phyloP scores from a whole-genome alignment of 208 protist species.

The Wallacemonas sp. region DNA sequence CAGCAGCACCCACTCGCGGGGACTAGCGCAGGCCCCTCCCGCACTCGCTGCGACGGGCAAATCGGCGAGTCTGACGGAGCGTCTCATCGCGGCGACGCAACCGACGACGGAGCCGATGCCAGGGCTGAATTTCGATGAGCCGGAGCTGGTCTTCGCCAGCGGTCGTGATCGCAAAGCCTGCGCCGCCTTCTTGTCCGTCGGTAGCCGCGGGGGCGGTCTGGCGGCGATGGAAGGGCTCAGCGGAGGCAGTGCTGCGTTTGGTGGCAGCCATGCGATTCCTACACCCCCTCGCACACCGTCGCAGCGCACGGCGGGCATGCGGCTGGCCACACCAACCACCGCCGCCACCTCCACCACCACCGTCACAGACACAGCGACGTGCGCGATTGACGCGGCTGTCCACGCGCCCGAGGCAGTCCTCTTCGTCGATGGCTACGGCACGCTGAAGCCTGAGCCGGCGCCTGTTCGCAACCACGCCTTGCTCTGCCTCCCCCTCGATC shows the following conservation, averaged over 20 bases:
- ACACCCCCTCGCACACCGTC: background rate
- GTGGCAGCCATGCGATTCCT: background rate
- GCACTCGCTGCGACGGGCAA: background rate
- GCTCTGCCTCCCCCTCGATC: conserved; percentile 11
- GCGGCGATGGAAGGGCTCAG: no score
- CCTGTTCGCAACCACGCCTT: background rate
- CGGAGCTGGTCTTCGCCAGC: conserved; percentile 11
- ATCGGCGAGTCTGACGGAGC: conserved; percentile 12
- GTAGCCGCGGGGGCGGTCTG: background rate
- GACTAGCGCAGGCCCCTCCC: no score
- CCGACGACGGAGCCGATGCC: conserved; percentile 16
- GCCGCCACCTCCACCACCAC: conserved; percentile 5
- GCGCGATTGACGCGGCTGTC: background rate
- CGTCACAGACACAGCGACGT: conserved; percentile 15
- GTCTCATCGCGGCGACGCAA: conserved; percentile 12
- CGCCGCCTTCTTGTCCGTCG: conserved; percentile 5
- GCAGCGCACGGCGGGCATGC: background rate
- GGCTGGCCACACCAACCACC: conserved; percentile 4
- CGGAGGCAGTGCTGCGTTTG: no score
- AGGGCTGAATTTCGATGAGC: conserved; percentile 18
- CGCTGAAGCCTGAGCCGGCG: conserved; percentile 29
- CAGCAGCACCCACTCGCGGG: no score
- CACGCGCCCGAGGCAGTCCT: conserved; percentile 23
- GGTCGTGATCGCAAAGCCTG: background rate
- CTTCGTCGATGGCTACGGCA: conserved; percentile 73